phyloP scores from a whole-genome alignment of 2,329 filamentous ascomycete species.

The Sarocladium oryzae region DNA sequence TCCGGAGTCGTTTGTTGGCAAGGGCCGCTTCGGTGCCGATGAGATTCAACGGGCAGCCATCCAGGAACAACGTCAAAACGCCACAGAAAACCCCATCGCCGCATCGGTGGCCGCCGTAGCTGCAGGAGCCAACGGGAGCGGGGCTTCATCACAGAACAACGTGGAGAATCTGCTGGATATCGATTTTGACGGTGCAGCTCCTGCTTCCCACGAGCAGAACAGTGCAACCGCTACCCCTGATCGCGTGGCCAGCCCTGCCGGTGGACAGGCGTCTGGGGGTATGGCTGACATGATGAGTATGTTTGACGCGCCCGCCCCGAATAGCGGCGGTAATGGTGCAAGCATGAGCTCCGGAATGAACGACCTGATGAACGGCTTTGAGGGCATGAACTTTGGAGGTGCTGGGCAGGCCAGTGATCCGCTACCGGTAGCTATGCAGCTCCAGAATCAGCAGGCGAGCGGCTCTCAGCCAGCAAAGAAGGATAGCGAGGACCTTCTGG shows the following conservation, averaged over 20 bases:
- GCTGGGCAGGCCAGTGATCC: conserved; percentile 44
- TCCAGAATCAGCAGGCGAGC: conserved; percentile 31
- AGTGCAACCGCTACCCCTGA: conserved; percentile 57
- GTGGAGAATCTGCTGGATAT: conserved; percentile 94
- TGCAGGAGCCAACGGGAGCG: conserved; percentile 55
- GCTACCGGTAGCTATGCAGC: conserved; percentile 56
- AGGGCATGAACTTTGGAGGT: conserved; percentile 67
- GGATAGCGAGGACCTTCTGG: conserved; percentile 54
- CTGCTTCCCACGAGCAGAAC: conserved; percentile 68
- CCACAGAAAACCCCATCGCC: conserved; percentile 88
- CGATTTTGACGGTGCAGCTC: conserved; percentile 88
- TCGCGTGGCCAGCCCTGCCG: conserved; percentile 56
- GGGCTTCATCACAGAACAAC: conserved; percentile 58
- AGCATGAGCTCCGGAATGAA: conserved; percentile 47
- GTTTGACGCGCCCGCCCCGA: conserved; percentile 56
- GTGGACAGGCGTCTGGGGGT: conserved; percentile 33
- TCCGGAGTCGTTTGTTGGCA: conserved; percentile 94
- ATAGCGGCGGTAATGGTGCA: conserved; percentile 33
- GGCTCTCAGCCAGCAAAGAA: conserved; percentile 39
- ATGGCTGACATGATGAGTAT: conserved; percentile 63
- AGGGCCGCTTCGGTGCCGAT: conserved; percentile 88
- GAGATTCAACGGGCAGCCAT: conserved; percentile 93
- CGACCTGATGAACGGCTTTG: conserved; percentile 87
- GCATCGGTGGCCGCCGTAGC: conserved; percentile 69
- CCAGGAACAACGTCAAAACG: conserved; percentile 89